Base-by-base conservation (phyloP, 1,284 basidiomycete species). In the Kwoniella shivajii region DNA sequence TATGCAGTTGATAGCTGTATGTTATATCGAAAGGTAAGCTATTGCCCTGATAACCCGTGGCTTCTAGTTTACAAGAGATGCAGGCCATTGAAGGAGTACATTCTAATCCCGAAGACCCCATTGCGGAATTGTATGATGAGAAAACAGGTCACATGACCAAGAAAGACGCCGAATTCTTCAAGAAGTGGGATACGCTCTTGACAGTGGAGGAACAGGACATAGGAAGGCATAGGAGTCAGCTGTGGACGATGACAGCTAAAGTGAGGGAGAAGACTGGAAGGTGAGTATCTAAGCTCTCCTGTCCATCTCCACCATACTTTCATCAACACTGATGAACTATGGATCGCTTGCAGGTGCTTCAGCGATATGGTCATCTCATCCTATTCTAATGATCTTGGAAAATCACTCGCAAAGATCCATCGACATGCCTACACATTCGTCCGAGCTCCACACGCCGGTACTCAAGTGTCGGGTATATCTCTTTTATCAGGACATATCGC, bases 131-230 rank as follows among this genome's bases (percentile, higher is more conserved):
- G 20, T 97, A 90, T 69, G 82, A 83, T 0, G 79, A 86, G 56
- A 92, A 90, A 74, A 95, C 90, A 0, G 82, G 83, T 0, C 92
- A 97, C 68, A 81, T 99, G 24, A 88, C 86, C 0, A 73, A 82
- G 0, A 36, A 73, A 0, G 91, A 96, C 58, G 75, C 81, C 0
- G 82, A 81, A 1, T 99, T 99, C 77, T 99, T 96, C 81, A 85
- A 84, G 65, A 83, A 86, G 61, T 99, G 96, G 96, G 94, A 99
- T 71, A 81, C 82, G 0, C 82, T 98, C 10, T 82, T 99, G 53
- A 83, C 89, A 1, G 78, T 94, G 18, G 96, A 99, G 73, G 96
- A 99, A 71, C 86, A 87, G 57, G 93, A 96, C 65, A 81, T 89
- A 10, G 78, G 87, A 11, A 84, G 88, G 14, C 90, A 91, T 76